Base-by-base conservation (phyloP, 768 basidiomycete species). In the Amanita jacksonii region DNA sequence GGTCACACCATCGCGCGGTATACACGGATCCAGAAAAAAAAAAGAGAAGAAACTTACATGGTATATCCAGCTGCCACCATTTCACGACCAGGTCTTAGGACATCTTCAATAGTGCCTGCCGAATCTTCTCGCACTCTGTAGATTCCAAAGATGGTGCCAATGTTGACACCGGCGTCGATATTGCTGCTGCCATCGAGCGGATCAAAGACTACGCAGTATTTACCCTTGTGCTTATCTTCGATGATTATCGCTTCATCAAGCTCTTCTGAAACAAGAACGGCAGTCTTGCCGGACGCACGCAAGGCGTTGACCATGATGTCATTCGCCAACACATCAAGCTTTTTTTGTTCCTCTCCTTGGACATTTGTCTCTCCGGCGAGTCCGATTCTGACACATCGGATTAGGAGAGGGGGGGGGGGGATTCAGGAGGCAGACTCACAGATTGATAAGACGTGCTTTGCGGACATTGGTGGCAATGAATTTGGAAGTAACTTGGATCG, bases 301-400 rank as follows among this genome's bases (percentile, higher is more conserved):
- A 99, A 77, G 37, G 93, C 84, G 57, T 97, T 97, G 55, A 98
- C 77, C 96, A 99, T 98, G 73, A 99, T 99, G 61, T 99, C 93
- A 61, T 99, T 97, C 10, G 91, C 86, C 24, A 96, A 71, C n/a
- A 96, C 83, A 57, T 96, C 93, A 42, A 99, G 75, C 67, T 99
- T 99, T 75, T 99, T 99, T 73, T 99, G 96, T 58, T 98, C 96
- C 62, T 98, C 96, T 16, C 96, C 96, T 64, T 93, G 90, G 6
- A 93, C 84, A 59, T 99, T 99, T 20, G 87, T 87, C 58, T 93
- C 91, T 12, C 96, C 96, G 12, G 96, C 96, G 16, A 94, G 74
- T 24, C 96, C 96, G 52, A 99, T 85, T n/a, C 92, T 94, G 56
- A 28, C 32, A 9, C 30, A 27, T 45, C n/a, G n/a, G 38, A 46